Conservation (phyloP, 208 protist genomes). For the Acanthamoeba triangularis region DNA sequence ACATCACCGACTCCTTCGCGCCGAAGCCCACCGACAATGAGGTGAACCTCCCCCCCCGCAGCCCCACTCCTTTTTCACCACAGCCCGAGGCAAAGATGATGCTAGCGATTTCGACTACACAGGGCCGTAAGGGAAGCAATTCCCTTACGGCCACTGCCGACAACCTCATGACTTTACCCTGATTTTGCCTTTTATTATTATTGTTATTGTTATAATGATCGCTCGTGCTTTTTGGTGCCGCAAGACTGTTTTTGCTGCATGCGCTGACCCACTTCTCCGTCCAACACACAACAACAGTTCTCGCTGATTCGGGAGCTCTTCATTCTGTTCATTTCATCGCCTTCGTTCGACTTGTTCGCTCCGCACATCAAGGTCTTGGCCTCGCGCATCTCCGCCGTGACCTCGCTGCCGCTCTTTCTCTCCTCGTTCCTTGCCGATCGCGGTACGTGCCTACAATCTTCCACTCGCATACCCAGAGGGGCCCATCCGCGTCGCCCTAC, state of each 20-base stretch:
- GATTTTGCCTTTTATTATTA: background rate
- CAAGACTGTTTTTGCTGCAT: background rate
- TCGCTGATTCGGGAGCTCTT: slow-evolving; percentile 27
- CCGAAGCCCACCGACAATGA: slow-evolving; percentile 2
- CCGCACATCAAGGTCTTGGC: slow-evolving; percentile 45
- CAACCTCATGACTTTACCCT: background rate
- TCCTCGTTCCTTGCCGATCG: slow-evolving; percentile 55
- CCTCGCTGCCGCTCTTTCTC: slow-evolving; percentile 23
- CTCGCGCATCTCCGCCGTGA: slow-evolving; percentile 56
- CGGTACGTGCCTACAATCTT: background rate
- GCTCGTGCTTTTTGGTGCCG: background rate
- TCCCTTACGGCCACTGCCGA: background rate
- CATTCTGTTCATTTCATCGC: slow-evolving; percentile 31
- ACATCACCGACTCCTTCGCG: slow-evolving; percentile 49
- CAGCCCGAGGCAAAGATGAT: background rate
- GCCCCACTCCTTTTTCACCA: too few species aligned
- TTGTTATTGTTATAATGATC: too few species aligned
- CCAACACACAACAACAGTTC: background rate
- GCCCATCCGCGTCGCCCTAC: background rate
- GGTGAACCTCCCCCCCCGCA: background rate
- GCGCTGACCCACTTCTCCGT: background rate
- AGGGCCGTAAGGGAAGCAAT: background rate
- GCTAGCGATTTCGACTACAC: background rate
- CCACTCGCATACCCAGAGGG: too few species aligned
- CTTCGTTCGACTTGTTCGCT: slow-evolving; percentile 43